Evolutionary conservation across 306 rosid genomes (phyloP), one percentile per base, ranked within the genome.

Genomic region (Comarum palustre): DNA sequence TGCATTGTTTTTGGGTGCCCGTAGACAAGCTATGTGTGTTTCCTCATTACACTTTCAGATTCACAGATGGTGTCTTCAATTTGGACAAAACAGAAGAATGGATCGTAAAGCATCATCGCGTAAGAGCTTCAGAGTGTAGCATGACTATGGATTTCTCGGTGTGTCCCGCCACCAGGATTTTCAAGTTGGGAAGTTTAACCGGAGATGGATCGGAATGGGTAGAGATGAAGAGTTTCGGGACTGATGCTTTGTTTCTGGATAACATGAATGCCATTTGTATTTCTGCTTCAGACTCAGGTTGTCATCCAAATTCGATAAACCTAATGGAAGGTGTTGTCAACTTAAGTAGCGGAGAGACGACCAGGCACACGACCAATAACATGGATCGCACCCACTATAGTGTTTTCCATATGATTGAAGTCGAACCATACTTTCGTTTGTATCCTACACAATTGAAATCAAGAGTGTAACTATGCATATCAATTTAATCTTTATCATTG

Each of bases 381-480:
- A 55, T 55, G 61, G 61, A 55, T 55, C 27, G 61, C 61, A 55
- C 61, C 61, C 61, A 55, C 61, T 24, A 11, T 11, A 32, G 25
- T 3, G 2, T 51, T 51, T 51, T 51, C 57, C 57, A 48, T 48
- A 48, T 17, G 54, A 48, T 48, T 5, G 45, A 41, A 41, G 2
- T 41, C 12, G 22, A 48, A 48, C 20, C n/a, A 47, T 15, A 47
- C 50, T 14, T 15, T 45, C 19, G 50, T 14, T 45, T 45, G 19
- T 1, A 4, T 45, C 3, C 17, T 3, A 45, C 50, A 45, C 14
- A 1, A 13, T 45, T 45, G 50, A 73, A 92, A 92, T 39, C 8
- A 8, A 39, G 43, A 39, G 11, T 2, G 2, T 39, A 39, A 39
- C 43, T 39, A 8, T 8, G 2, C 0, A 39, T 39, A 39, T 39